phyloP scores from a whole-genome alignment of 495 filamentous ascomycete species.

The Xylaria bambusicola region DNA sequence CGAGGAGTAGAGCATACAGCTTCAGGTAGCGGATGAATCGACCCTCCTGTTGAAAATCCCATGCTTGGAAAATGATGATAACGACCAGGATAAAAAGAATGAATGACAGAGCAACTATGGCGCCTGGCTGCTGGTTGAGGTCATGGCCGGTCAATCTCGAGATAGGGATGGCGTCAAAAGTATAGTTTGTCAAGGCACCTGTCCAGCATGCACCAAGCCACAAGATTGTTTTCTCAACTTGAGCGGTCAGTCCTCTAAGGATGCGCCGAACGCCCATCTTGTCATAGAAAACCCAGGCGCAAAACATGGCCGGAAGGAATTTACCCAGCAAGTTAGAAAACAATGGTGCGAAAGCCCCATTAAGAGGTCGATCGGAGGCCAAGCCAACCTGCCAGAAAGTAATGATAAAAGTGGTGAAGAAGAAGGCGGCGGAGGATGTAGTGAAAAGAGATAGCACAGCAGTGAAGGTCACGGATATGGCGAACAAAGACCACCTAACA shows the following conservation, averaged over 20 bases:
- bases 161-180: constrained; percentile 82
- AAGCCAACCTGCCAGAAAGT: constrained; percentile 79
- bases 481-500: constrained; percentile 71
- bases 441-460: constrained; percentile 67
- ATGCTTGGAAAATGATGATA: constrained; percentile 68
- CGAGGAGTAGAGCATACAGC: constrained; percentile 66
- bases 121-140: constrained; percentile 74
- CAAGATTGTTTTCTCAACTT: constrained; percentile 71
- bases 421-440: constrained; percentile 67
- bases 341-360: constrained; percentile 52
- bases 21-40: constrained; percentile 68
- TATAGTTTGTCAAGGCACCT: constrained; percentile 80
- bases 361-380: constrained; percentile 71
- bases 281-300: constrained; percentile 71
- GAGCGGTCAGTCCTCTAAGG: constrained; percentile 60
- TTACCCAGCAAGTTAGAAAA: constrained; percentile 71
- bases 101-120: constrained; percentile 66
- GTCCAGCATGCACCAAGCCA: constrained; percentile 78
- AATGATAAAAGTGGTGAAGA: constrained; percentile 69
- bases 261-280: constrained; percentile 59
- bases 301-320: constrained; percentile 75
- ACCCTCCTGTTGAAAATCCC: constrained; percentile 72
- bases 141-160: constrained; percentile 75
- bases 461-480: constrained; percentile 70
- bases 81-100: constrained; percentile 63